phyloP scores from a whole-genome alignment of 116 monocot species.

The Phalaenopsis hybrid region DNA sequence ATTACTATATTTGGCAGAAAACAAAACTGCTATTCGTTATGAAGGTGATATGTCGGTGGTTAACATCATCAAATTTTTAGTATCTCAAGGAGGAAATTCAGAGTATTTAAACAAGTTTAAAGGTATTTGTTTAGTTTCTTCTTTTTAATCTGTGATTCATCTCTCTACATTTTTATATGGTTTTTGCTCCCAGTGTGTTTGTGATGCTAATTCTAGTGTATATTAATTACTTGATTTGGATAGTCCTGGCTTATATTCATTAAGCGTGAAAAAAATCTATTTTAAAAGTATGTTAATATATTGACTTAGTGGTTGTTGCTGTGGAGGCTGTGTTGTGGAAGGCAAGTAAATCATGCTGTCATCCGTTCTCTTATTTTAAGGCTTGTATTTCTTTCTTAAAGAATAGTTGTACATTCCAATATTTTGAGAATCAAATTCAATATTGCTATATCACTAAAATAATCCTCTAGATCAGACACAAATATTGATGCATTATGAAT shows the following conservation, averaged over 20 bases:
- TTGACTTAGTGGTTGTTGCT: not conserved
- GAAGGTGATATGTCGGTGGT: slow-evolving; percentile 59
- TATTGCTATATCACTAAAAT: no score
- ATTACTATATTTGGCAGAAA: slow-evolving; percentile 60
- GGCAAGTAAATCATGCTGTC: not conserved
- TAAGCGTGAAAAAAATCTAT: no score
- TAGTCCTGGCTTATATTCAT: no score
- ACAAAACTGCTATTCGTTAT: slow-evolving; percentile 53
- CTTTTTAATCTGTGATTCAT: not conserved
- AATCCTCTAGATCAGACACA: no score
- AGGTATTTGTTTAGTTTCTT: slow-evolving; percentile 35
- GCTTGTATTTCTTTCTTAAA: no score
- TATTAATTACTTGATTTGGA: no score
- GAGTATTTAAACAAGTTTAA: slow-evolving; percentile 37
- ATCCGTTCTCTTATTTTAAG: no score
- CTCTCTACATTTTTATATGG: not conserved
- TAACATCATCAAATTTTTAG: slow-evolving; percentile 62
- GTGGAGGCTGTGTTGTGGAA: not conserved
- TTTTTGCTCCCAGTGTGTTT: not conserved
- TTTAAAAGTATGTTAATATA: not conserved
- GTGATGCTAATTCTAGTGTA: no score
- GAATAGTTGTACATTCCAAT: no score
- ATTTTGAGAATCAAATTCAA: no score
- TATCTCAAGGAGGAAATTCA: slow-evolving; percentile 57
- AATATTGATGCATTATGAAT: no score